Evolutionary conservation across 305 asterid species (phyloP).

Genomic region (Galium porrigens): DNA sequence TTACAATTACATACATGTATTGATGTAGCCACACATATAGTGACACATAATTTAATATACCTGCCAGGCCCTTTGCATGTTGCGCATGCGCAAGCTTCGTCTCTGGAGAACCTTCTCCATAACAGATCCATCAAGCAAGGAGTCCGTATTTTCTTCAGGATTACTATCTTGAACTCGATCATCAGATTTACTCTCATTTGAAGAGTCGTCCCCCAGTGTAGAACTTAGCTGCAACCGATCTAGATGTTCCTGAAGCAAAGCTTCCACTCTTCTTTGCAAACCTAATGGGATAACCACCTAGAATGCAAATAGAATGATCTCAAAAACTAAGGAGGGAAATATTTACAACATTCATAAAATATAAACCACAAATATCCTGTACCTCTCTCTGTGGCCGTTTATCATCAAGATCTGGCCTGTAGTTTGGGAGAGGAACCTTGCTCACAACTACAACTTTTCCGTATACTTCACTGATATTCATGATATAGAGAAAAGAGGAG

Average conservation of each 20-base stretch:
- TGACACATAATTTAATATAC: slow-evolving; percentile 21
- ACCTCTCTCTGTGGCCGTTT: slow-evolving; percentile 97
- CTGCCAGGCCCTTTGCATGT: slow-evolving; percentile 95
- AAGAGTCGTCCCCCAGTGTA: slow-evolving; percentile 23
- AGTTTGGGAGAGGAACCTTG: slow-evolving; percentile 89
- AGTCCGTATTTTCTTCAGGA: slow-evolving; percentile 41
- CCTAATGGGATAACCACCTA: slow-evolving; percentile 88
- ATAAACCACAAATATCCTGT: slow-evolving; percentile 13
- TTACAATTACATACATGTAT: neutral
- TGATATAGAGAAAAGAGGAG: slow-evolving; percentile 13
- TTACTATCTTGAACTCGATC: slow-evolving; percentile 30
- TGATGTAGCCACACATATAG: neutral
- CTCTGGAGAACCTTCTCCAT: slow-evolving; percentile 97
- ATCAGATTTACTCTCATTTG: slow-evolving; percentile 23
- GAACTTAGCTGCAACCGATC: slow-evolving; percentile 51
- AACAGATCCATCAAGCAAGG: slow-evolving; percentile 66
- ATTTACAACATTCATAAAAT: neutral
- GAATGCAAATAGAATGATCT: slow-evolving; percentile 17
- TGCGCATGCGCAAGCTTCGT: slow-evolving; percentile 90
- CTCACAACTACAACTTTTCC: slow-evolving; percentile 87
- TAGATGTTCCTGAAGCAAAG: slow-evolving; percentile 92
- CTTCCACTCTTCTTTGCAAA: slow-evolving; percentile 94
- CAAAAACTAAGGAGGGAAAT: neutral
- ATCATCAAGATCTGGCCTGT: slow-evolving; percentile 90
- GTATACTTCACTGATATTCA: slow-evolving; percentile 48